These are phyloP conservation scores for Chlorencoelia australis DNA, from an alignment of 2,329 filamentous ascomycete species.

Conservation along the genomic window DNA sequence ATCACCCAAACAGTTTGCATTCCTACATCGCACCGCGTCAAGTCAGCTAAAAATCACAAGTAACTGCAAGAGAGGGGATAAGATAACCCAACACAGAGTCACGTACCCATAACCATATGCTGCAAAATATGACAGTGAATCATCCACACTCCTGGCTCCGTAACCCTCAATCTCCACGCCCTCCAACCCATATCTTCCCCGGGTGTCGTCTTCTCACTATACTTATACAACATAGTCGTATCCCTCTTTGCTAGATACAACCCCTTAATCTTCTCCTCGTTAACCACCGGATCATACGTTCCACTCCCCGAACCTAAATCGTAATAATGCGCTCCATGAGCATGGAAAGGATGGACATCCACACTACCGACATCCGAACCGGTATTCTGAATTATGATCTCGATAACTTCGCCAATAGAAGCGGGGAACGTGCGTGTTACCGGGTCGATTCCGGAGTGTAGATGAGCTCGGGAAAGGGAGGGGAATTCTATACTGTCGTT, in stretches of 20 bases:
- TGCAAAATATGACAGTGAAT: conserved; percentile 37
- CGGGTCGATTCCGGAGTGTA: conserved; percentile 33
- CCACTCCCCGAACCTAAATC: conserved; percentile 35
- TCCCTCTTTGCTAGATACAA: conserved; percentile 17
- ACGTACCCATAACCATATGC: conserved; percentile 36
- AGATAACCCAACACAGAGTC: no score
- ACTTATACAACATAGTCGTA: conserved; percentile 37
- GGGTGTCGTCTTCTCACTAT: conserved; percentile 26
- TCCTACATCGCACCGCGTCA: conserved; percentile 9
- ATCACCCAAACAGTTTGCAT: conserved; percentile 27
- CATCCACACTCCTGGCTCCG: conserved; percentile 37
- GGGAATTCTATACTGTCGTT: conserved; percentile 28
- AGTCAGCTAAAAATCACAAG: neutral
- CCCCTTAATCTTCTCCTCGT: conserved; percentile 28
- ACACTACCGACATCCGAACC: conserved; percentile 26
- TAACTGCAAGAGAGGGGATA: neutral
- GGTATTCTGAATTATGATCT: conserved; percentile 32
- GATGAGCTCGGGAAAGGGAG: conserved; percentile 30
- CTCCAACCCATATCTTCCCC: conserved; percentile 34
- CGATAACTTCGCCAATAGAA: conserved; percentile 33
- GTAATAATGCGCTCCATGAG: conserved; percentile 33
- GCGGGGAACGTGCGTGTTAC: conserved; percentile 29
- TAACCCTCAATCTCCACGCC: conserved; percentile 38
- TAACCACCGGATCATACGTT: conserved; percentile 30
- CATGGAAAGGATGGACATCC: conserved; percentile 35